These are phyloP conservation scores for Diaporthe ilicicola DNA, from an alignment of 2,329 filamentous ascomycete species.

Conservation along the genomic window DNA sequence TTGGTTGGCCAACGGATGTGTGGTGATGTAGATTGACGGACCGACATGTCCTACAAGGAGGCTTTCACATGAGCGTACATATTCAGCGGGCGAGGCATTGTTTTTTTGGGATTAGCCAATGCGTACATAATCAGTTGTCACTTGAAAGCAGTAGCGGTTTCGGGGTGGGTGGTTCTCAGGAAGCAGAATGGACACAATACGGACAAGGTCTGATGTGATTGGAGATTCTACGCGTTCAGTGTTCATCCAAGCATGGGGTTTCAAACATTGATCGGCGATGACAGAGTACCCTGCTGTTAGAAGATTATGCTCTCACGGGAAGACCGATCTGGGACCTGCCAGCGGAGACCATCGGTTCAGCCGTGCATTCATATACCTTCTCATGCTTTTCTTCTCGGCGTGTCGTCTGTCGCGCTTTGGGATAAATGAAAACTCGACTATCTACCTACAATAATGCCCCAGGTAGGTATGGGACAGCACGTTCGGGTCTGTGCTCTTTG, in stretches of 20 bases:
- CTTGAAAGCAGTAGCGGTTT: background rate
- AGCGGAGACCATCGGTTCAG: background rate
- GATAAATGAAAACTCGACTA: background rate
- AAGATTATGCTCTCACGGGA: background rate
- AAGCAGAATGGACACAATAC: background rate
- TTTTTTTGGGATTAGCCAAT: background rate
- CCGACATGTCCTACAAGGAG: background rate
- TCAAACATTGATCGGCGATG: background rate
- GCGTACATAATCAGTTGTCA: constrained; percentile 8
- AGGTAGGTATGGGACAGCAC: no score
- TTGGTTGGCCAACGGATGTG: constrained; percentile 58
- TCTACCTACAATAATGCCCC: no score
- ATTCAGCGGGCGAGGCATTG: constrained; percentile 5
- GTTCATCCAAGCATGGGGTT: background rate
- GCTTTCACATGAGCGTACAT: background rate
- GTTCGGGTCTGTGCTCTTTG: background rate
- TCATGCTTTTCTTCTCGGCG: background rate
- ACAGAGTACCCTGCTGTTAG: background rate
- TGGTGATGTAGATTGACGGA: constrained; percentile 56
- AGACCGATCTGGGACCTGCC: background rate
- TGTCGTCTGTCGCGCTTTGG: background rate
- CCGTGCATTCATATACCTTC: background rate
- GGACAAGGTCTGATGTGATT: background rate
- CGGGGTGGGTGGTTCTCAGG: no score
- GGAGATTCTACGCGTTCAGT: background rate